Base-by-base conservation (phyloP, 2,329 filamentous ascomycete genomes). In the Sclerotinia minor region DNA sequence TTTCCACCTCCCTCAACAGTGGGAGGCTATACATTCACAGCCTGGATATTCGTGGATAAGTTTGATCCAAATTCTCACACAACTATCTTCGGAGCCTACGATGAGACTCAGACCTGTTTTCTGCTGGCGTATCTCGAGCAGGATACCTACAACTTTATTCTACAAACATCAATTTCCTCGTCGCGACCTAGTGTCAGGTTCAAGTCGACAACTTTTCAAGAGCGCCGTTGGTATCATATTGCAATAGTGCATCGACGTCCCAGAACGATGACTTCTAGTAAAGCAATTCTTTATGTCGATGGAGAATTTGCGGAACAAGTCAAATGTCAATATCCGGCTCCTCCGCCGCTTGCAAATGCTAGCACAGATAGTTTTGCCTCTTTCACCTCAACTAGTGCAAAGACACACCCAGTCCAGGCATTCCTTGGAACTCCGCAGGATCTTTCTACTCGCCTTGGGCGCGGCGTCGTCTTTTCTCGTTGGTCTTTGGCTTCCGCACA, bases 61-160 rank as follows among this genome's bases (percentile, higher is more conserved):
- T 98, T 95, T 78, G 96, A 99, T 77, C 81, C 86, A 6, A 86
- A 87, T 57, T 89, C 91, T 21, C 95, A 99, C 78, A 99, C 95
- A 0, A 99, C 95, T 0, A 85, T 99, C 19, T 99, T 99, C 77
- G 95, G 95, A 35, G 92, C 95, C 11, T 98, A 96, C 78, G 95
- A 99, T 79, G 84, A 89, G 4, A 92, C 88, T 6, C 94, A 98
- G 78, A 92, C 92, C 6, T 99, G 95, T 78, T 99, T 99, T 75
- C 81, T 99, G 47, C 87, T 99, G 73, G 89, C 93, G 69, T 99
- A 99, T 76, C 83, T 99, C 50, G 96, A 99, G 77, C 93, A 90
- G 76, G 94, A 97, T 77, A 96, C 92, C 2, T 91, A 87, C 69
- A 95, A 97, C 79, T 91, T 99, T 72, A 99, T 99, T 72, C 82